Evolutionary conservation across 352 stramenopile genomes (phyloP).

Genomic region (Peronospora destructor): DNA sequence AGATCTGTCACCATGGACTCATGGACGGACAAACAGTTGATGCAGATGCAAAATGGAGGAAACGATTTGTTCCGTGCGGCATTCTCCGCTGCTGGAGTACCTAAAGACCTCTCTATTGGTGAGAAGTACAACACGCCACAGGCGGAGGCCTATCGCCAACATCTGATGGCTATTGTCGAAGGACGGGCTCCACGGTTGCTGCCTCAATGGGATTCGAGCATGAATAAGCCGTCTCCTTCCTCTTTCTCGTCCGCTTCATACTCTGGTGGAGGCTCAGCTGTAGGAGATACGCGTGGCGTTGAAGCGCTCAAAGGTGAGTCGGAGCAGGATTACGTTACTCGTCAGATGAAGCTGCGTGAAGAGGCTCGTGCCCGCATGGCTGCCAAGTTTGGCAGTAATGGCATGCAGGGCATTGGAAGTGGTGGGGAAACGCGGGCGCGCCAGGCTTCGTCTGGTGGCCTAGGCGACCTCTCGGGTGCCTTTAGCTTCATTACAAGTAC

Average conservation of each 20-base stretch:
- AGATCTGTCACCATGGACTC: constrained; percentile 82
- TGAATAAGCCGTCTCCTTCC: constrained; percentile 34
- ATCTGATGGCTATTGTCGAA: constrained; percentile 58
- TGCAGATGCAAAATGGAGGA: constrained; percentile 76
- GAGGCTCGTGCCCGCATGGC: constrained; percentile 74
- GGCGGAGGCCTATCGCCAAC: constrained; percentile 62
- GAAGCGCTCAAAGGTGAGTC: constrained; percentile 78
- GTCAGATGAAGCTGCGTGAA: constrained; percentile 65
- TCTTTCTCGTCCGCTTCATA: constrained; percentile 29
- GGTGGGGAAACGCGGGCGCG: constrained; percentile 51
- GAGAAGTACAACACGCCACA: constrained; percentile 85
- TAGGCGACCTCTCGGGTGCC: constrained; percentile 54
- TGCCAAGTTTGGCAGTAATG: constrained; percentile 67
- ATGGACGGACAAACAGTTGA: constrained; percentile 84
- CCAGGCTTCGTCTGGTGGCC: constrained; percentile 23
- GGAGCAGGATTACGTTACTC: constrained; percentile 68
- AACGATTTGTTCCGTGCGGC: constrained; percentile 67
- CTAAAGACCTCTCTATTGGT: constrained; percentile 63
- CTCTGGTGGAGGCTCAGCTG: constrained; percentile 19
- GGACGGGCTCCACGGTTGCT: constrained; percentile 41
- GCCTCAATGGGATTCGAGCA: constrained; percentile 57
- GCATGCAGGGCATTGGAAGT: constrained; percentile 77
- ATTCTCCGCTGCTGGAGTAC: constrained; percentile 57
- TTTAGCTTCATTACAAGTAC: constrained; percentile 74
- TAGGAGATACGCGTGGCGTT: constrained; percentile 54